Conservation (phyloP, 2,329 filamentous ascomycete genomes). For the Aaosphaeria arxii region DNA sequence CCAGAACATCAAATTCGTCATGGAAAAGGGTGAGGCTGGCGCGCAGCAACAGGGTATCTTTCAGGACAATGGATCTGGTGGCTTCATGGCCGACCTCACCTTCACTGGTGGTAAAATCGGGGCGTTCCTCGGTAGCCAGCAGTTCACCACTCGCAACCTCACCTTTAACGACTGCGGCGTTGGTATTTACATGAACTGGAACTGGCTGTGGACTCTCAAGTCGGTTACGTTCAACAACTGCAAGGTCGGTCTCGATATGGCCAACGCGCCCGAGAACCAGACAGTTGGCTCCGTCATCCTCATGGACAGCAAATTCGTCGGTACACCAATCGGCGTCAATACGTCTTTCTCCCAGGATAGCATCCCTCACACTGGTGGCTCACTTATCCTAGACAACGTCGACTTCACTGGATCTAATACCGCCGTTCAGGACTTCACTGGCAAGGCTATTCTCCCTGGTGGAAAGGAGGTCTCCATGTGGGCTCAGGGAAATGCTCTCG, state of each 20-base stretch:
- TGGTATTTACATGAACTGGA: conserved; percentile 55
- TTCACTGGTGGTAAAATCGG: conserved; percentile 62
- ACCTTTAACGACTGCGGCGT: conserved; percentile 50
- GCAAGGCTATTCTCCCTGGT: conserved; percentile 64
- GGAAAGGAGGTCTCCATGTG: conserved; percentile 69
- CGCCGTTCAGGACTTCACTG: conserved; percentile 61
- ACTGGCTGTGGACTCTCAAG: conserved; percentile 51
- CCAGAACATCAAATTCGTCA: conserved; percentile 60
- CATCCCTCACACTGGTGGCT: conserved; percentile 69
- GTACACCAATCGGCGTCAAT: conserved; percentile 72
- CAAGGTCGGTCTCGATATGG: conserved; percentile 49
- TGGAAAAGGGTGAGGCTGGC: conserved; percentile 44
- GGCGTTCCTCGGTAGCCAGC: conserved; percentile 62
- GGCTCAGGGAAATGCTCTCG: conserved; percentile 76
- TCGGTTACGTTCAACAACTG: conserved; percentile 47
- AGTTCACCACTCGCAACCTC: conserved; percentile 55
- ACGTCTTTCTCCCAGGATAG: conserved; percentile 72
- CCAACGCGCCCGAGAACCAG: conserved; percentile 58
- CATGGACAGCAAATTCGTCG: conserved; percentile 74
- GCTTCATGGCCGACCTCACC: conserved; percentile 57
- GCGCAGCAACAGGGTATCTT: conserved; percentile 58
- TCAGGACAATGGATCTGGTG: conserved; percentile 60
- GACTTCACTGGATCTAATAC: conserved; percentile 70
- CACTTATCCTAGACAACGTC: conserved; percentile 83
- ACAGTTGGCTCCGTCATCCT: conserved; percentile 83